Evolutionary conservation across 2,329 filamentous ascomycete species (phyloP), one percentile per base, ranked within the genome.

Genomic region (Dendryphion nanum): DNA sequence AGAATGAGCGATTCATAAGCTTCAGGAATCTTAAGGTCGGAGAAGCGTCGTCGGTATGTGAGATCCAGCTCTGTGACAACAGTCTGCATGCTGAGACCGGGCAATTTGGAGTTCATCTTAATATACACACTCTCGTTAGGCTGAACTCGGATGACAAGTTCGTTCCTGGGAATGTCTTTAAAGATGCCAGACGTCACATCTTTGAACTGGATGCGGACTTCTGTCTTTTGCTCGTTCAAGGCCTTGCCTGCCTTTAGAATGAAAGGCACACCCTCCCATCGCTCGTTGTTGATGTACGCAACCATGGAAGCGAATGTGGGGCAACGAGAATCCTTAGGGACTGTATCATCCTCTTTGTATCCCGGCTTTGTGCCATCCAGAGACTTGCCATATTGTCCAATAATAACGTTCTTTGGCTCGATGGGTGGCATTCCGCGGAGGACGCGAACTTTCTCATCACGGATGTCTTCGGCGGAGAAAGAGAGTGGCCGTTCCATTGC

Each of bases 101-200:
- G 94, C 42, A 98, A 78, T 79, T 98, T 98, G 19, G 91, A 97
- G 84, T 98, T 98, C 93, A 98, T 98, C 83, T 98, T 98, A 71
- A 97, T 95, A 75, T 98, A 98, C 53, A 98, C 90, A 66, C 88
- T 95, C 79, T 98, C 93, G 75, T 98, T 98, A 58, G 93, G 93
- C 76, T 98, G 93, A 51, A 98, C 95, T 54, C 93, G 90, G 76
- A 98, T 96, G 60, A 98, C 93, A 51, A 98, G 85, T 75, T 98
- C 93, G 76, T 98, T 98, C 55, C 94, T 86, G 43, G 93, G 94
- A 63, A 98, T 98, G 67, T 98, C 91, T 80, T 97, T 97, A 77
- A 98, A 98, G 71, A 98, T 98, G 53, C 94, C 93, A 33, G 90
- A 96, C 16, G 93, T 97, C 50, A 98, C 93, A 66, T 98, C 93